Evolutionary conservation across 352 stramenopile species (phyloP).

Genomic region (Poterioochromonas sp.): DNA sequence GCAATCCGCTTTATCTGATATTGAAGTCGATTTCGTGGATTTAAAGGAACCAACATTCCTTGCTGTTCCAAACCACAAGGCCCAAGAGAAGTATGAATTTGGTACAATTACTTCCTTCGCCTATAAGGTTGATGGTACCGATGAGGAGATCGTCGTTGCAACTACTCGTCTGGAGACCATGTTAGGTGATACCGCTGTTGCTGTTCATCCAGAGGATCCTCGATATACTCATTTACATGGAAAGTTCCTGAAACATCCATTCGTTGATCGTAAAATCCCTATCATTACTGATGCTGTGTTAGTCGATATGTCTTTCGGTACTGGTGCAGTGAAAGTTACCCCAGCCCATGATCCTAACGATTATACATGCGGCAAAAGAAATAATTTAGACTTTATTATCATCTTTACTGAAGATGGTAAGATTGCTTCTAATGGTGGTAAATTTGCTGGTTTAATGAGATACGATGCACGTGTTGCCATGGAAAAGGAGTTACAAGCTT

Average conservation of each 20-base stretch:
- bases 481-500: conserved; percentile 84
- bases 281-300: conserved; percentile 88
- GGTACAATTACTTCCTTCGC: conserved; percentile 92
- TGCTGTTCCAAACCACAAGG: conserved; percentile 81
- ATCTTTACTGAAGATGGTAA: conserved; percentile 89
- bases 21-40: conserved; percentile 95
- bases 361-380: conserved; percentile 86
- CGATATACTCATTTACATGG: conserved; percentile 91
- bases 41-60: conserved; percentile 70
- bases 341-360: conserved; percentile 98
- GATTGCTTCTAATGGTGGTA: conserved; percentile 80
- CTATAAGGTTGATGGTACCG: conserved; percentile 81
- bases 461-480: conserved; percentile 78
- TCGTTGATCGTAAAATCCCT: conserved; percentile 73
- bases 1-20: conserved; percentile 74
- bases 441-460: conserved; percentile 84
- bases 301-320: conserved; percentile 97
- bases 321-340: conserved; percentile 88
- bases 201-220: conserved; percentile 94
- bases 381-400: conserved; percentile 94
- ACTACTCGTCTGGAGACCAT: conserved; percentile 99
- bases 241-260: conserved; percentile 89
- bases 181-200: conserved; percentile 92
- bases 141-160: conserved; percentile 69
- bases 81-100: conserved; percentile 95